Base-by-base conservation (phyloP, 345 rosid species). In the Raphanus raphanistrum region DNA sequence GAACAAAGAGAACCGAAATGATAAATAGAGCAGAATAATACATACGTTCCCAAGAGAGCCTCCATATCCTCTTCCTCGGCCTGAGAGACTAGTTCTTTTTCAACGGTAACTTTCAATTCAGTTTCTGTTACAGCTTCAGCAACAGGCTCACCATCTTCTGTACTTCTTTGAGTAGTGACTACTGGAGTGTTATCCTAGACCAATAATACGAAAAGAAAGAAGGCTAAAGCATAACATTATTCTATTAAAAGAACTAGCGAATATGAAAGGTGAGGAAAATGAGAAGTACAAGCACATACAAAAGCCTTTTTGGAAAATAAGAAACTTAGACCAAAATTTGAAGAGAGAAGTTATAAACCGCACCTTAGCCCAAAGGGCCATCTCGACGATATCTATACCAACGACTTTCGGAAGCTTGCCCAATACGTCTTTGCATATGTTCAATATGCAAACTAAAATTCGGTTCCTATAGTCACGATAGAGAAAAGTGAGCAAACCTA, bases 331-430 rank as follows among this genome's bases (percentile, higher is more conserved):
- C 16, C 8, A 65, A 61, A 68, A 28, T 62, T 61, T 65, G 38
- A 75, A 79, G 66, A 76, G 73, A 77, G 67, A 35, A 71, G 48
- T 74, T 72, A 65, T 52, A 52, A 58, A 72, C 58, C 52, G 61
- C 74, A 95, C 98, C 99, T 95, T 95, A 78, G 98, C 99, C 98
- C 98, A 92, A 80, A 92, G 86, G 73, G 98, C 96, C 98, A 90
- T 90, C 86, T 92, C 98, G 38, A 92, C 98, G 10, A 92, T 82
- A 90, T 92, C 98, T 80, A 92, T 84, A 68, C 97, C 97, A 69
- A 88, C 92, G 65, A 92, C 93, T 85, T 90, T 92, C 16, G 98
- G 98, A 76, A 92, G 87, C 27, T 87, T 88, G 70, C 88, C 90
- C 52, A 89, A 83, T n/a, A 86, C 86, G 80, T 90, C 96, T 80